Evolutionary conservation across 768 basidiomycete genomes (phyloP).

Genomic region (Russula emetica): DNA sequence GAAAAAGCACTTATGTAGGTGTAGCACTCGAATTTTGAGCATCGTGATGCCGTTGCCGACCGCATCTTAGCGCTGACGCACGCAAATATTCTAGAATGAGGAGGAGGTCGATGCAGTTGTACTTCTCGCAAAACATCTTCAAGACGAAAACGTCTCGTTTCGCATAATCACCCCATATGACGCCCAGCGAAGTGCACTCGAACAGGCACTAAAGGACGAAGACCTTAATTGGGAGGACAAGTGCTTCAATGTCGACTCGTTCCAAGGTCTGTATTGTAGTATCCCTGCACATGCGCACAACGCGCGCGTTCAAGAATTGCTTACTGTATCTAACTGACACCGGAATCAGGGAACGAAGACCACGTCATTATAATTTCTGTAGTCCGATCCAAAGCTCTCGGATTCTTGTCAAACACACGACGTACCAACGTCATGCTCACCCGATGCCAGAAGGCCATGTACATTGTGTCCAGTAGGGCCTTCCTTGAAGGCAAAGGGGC

Average conservation of each 20-base stretch:
- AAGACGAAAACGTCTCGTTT: slow-evolving; percentile 47
- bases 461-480: slow-evolving; percentile 56
- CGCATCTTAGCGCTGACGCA: not conserved
- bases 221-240: slow-evolving; percentile 60
- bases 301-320: not conserved
- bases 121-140: slow-evolving; percentile 53
- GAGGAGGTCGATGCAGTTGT: slow-evolving; percentile 55
- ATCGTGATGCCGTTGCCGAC: not conserved
- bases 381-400: slow-evolving; percentile 57
- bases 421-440: slow-evolving; percentile 88
- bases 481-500: slow-evolving; percentile 57
- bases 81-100: slow-evolving; percentile 49
- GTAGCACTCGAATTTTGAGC: not conserved
- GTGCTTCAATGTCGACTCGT: slow-evolving; percentile 74
- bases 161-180: slow-evolving; percentile 82
- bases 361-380: slow-evolving; percentile 71
- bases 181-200: slow-evolving; percentile 58
- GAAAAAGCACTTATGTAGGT: slow-evolving; percentile 16
- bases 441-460: slow-evolving; percentile 75
- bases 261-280: slow-evolving; percentile 55
- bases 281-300: not conserved
- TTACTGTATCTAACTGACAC: not conserved
- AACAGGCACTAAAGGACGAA: slow-evolving; percentile 47
- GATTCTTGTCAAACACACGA: slow-evolving; percentile 61
- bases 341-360: slow-evolving; percentile 69